Percentiles rank a stretch among this genome's conserved stretches.
Evolutionary conservation across 441 rosid species (phyloP).

Genomic region (Erodium texanum): DNA sequence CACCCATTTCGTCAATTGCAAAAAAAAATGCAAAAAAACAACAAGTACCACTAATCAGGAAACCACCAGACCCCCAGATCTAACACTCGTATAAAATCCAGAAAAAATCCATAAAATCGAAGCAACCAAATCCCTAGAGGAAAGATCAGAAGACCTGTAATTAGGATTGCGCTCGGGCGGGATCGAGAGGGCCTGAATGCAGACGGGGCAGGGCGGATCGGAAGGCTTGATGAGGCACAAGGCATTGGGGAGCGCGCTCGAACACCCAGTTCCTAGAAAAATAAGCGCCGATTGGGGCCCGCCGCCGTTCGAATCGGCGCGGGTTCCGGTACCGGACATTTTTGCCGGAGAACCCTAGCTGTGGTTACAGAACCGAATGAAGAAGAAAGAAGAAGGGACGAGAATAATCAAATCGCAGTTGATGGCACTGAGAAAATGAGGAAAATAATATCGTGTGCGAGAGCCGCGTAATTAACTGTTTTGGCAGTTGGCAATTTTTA

Average conservation of each 20-base stretch:
- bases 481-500: too few species aligned
- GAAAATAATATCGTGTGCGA: too few species aligned
- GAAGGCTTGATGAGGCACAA: constrained; percentile 80
- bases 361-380: too few species aligned
- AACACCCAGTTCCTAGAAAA: constrained; percentile 92
- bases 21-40: not conserved
- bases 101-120: not conserved
- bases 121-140: not conserved
- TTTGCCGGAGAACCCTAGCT: not conserved
- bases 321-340: not conserved
- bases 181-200: constrained; percentile 50
- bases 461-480: too few species aligned
- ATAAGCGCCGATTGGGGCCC: constrained; percentile 51
- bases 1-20: not conserved
- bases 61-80: not conserved
- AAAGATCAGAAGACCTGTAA: constrained; percentile 42
- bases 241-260: constrained; percentile 83
- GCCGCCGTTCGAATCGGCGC: not conserved
- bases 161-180: constrained; percentile 80
- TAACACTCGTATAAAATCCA: not conserved
- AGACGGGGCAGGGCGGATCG: constrained; percentile 71
- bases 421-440: too few species aligned
- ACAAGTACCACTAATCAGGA: not conserved
- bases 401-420: too few species aligned
- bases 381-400: too few species aligned